Base-by-base conservation (phyloP, 2,329 filamentous ascomycete genomes). In the Apiospora kogelbergensis region DNA sequence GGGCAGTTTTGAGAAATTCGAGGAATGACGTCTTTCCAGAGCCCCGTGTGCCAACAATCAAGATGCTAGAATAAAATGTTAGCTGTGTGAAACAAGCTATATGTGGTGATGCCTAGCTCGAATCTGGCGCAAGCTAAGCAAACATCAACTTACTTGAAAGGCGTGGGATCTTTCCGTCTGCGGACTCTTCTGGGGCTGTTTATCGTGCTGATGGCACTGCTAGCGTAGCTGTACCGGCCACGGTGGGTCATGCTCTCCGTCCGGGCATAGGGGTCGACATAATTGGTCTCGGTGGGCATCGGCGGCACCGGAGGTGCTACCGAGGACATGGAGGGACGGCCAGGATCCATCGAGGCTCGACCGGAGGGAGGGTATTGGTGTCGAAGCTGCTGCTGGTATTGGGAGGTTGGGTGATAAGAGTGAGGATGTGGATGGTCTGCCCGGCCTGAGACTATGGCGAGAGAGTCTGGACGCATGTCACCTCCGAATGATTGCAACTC, bases 21-120 rank as follows among this genome's bases (percentile, higher is more conserved):
- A 99, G 91, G 81, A 99, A 98, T 0, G 94, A 97, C 0, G 95
- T 97, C 84, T 99, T 99, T 80, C 96, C 96, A 9, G 93, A 91
- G 80, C 91, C 92, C 70, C 93, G 91, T 65, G 94, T 92, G 70
- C 96, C 96, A 76, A 98, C 89, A 70, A 99, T 91, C 70, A 99
- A 89, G 74, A 99, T 90, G 80, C 95, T 98, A 72, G 68, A 13
- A 48, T 40, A 68, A 33, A 30, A 68, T 6, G 71, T 79, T 57
- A 78, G 71, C 30, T 20, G 53, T 24, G 11, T 41, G 60, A 65
- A 26, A 67, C 67, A 66, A 41, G 40, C n/a, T 72, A 74, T 37
- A 53, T 13, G 45, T 6, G 26, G 24, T n/a, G 42, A 70, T 67
- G 57, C 17, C 53, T n/a, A 57, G 44, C 22, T 20, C 17, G 17